Percentiles rank a stretch among this genome's conserved stretches.
Evolutionary conservation across 2,329 filamentous ascomycete species (phyloP).

Genomic region (Ascocoryne sarcoides): DNA sequence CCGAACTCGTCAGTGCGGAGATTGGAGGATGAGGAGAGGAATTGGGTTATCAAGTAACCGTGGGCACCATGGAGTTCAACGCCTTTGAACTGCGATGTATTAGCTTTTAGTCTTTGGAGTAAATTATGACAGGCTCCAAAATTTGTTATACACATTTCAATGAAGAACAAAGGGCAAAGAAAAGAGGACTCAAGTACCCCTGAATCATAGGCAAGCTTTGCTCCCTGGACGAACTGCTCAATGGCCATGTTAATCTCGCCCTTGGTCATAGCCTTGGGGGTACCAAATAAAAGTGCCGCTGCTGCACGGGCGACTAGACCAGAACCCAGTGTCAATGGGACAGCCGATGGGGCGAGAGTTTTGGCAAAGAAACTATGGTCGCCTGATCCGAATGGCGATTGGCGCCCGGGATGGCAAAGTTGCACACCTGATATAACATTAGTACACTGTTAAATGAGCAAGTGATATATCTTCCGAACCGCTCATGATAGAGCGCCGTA

Average conservation of each 20-base stretch:
- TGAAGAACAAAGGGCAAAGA: no score
- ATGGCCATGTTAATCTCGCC: slow-evolving; percentile 46
- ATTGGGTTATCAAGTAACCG: slow-evolving; percentile 64
- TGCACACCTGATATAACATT: no score
- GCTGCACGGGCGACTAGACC: slow-evolving; percentile 27
- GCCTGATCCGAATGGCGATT: slow-evolving; percentile 34
- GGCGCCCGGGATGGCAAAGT: slow-evolving; percentile 39
- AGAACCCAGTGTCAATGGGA: slow-evolving; percentile 35
- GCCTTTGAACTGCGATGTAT: no score
- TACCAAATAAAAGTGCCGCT: slow-evolving; percentile 37
- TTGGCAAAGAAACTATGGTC: slow-evolving; percentile 31
- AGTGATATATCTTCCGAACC: no score
- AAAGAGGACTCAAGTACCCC: no score
- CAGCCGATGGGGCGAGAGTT: slow-evolving; percentile 35
- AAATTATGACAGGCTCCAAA: no score
- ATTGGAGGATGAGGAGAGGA: slow-evolving; percentile 61
- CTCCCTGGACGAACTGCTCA: slow-evolving; percentile 42
- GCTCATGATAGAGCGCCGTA: no score
- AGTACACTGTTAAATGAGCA: no score
- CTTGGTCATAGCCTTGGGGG: slow-evolving; percentile 46
- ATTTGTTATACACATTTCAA: no score
- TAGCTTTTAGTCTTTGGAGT: no score
- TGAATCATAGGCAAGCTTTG: slow-evolving; percentile 38
- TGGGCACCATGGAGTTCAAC: slow-evolving; percentile 50
- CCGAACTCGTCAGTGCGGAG: slow-evolving; percentile 58